Evolutionary conservation across 1,284 basidiomycete genomes (phyloP), one percentile per base, ranked within the genome.

Genomic region (Thecaphora frezii): DNA sequence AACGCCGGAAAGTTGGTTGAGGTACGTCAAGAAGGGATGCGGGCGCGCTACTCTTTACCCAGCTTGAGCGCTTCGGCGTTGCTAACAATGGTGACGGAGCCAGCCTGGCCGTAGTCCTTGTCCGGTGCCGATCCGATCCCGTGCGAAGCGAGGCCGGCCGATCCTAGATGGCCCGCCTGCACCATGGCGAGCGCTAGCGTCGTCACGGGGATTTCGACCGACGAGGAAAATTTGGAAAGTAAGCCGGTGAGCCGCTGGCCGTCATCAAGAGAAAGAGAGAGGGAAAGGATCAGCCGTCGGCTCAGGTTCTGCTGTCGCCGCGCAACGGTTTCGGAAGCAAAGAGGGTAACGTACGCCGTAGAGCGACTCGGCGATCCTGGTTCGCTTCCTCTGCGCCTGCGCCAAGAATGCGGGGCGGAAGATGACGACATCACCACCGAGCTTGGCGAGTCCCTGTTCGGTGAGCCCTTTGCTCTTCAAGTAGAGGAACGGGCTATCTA

Each of bases 391-490:
- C 18, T 78, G 59, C 2, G 76, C 69, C 14, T 75, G 69, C 9
- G 77, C 79, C 5, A 90, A 78, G 23, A 83, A 63, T 0, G 77
- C 85, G 0, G 89, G 88, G 18, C 86, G 82, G 78, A 89, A 86
- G 44, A 89, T 76, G 60, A 89, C 85, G 0, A 85, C 85, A 44
- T 89, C 86, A 12, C 79, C 71, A 74, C 89, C 91, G 10, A 89
- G 76, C 3, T 74, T 78, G 0, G 88, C 86, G 12, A 91, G 81
- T 0, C 80, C 86, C 47, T 84, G 80, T 75, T 91, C 89, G 0
- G 89, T 90, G 37, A 86, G 77, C 13, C 88, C 89, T 78, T 90
- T 90, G 71, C 84, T 86, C n/a, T 46, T 44, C 21, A 42, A 37
- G 41, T 62, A 56, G 10, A 58, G 49, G 44, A 66, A 62, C 33